A percentile compares a stretch with the other conserved stretches of the same genome.
Evolutionary conservation across 1,284 basidiomycete species (phyloP).

Genomic region (Naganishia sp.): DNA sequence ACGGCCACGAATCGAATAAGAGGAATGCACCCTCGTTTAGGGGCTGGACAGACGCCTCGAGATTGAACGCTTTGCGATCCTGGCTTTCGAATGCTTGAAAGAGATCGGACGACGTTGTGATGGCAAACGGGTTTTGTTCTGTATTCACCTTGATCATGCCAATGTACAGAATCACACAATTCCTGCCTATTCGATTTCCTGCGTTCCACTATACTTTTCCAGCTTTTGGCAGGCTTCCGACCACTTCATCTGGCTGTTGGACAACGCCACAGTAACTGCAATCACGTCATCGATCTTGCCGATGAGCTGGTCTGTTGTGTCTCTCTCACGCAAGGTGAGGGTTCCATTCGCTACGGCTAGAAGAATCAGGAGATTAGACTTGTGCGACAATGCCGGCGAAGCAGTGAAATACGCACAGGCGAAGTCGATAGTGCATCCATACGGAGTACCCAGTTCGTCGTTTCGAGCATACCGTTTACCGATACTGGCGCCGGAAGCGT

Average conservation of each 20-base stretch:
- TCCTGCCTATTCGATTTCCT: constrained; percentile 64
- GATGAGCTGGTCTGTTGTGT: constrained; percentile 90
- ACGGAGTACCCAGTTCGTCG: constrained; percentile 97
- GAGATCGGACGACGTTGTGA: neutral
- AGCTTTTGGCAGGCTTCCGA: constrained; percentile 70
- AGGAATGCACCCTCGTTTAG: neutral
- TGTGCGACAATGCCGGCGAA: constrained; percentile 13
- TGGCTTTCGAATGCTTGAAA: constrained; percentile 6
- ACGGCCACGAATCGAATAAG: neutral
- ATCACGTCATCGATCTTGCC: constrained; percentile 91
- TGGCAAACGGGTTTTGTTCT: neutral
- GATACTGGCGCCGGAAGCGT: constrained; percentile 93
- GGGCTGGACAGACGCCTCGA: constrained; percentile 16
- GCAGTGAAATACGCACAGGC: constrained; percentile 68
- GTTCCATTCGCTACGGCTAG: constrained; percentile 80
- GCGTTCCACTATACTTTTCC: constrained; percentile 83
- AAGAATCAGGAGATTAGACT: constrained; percentile 11
- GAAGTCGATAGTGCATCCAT: constrained; percentile 95
- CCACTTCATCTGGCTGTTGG: constrained; percentile 76
- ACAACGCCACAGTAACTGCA: constrained; percentile 72
- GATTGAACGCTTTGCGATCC: constrained; percentile 20
- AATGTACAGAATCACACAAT: too few species aligned
- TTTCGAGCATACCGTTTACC: constrained; percentile 97
- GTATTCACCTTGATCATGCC: neutral
- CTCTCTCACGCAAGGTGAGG: constrained; percentile 89